Percentiles rank a stretch among this genome's conserved stretches.
Conservation (phyloP, 345 rosid species). For the Citrus trifoliata region DNA sequence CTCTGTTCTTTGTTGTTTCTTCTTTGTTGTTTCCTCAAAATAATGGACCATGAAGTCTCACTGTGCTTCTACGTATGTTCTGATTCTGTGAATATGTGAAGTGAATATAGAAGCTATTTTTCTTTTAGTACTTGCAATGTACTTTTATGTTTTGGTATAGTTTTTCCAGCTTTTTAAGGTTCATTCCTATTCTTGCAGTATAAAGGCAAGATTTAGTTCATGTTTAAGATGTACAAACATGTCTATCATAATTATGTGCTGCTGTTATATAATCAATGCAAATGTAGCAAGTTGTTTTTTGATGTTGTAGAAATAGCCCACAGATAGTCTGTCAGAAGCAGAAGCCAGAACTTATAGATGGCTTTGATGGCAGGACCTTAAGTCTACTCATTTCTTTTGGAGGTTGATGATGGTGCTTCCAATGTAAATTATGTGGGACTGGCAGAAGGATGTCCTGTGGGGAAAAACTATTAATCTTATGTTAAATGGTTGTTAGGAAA, state of each 20-base stretch:
- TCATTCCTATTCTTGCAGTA: not conserved
- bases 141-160: not conserved
- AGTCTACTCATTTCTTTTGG: not conserved
- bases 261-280: not conserved
- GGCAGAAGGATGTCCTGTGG: not conserved
- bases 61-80: not conserved
- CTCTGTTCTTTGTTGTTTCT: not conserved
- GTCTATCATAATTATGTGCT: not conserved
- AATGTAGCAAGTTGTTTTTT: not conserved
- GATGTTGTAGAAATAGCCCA: not conserved
- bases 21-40: not conserved
- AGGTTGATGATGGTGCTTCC: not conserved
- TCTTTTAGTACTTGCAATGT: not conserved
- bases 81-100: not conserved
- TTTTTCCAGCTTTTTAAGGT: no score
- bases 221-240: not conserved
- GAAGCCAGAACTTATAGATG: not conserved
- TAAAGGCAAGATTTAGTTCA: not conserved
- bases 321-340: not conserved
- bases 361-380: not conserved
- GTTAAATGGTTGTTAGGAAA: not conserved
- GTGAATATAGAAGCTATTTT: not conserved
- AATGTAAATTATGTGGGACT: not conserved
- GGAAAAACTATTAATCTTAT: not conserved
- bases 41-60: not conserved